phyloP scores from a whole-genome alignment of 1,139 yeast species.

The Suhomyces maxii region DNA sequence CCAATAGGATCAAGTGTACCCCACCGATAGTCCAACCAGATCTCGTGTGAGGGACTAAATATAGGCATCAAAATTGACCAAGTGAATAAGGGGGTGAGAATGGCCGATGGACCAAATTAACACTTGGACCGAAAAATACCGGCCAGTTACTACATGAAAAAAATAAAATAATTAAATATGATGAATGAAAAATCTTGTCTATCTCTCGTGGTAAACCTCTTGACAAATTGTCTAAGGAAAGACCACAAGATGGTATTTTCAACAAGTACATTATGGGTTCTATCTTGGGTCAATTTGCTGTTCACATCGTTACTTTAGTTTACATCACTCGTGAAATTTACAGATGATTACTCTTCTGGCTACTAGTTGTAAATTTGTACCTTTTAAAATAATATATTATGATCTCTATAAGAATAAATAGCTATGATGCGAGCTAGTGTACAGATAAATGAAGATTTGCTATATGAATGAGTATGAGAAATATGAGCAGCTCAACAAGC shows the following conservation, averaged over 20 bases:
- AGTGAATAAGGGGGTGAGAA: no score
- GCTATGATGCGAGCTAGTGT: neutral
- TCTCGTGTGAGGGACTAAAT: no score
- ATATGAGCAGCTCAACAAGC: neutral
- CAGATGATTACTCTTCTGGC: slow-evolving; percentile 17
- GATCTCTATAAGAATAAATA: neutral
- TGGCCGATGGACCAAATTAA: no score
- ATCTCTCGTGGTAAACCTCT: slow-evolving; percentile 93
- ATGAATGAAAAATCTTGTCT: slow-evolving; percentile 41
- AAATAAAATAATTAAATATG: no score
- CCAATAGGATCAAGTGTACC: no score
- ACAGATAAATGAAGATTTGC: neutral
- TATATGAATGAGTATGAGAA: neutral
- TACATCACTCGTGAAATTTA: slow-evolving; percentile 84
- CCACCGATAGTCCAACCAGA: no score
- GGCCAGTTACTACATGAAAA: no score
- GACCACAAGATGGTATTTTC: slow-evolving; percentile 98
- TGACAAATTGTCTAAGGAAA: slow-evolving; percentile 83
- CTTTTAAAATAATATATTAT: neutral
- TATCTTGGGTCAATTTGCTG: slow-evolving; percentile 91
- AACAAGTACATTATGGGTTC: slow-evolving; percentile 96
- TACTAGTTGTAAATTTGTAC: neutral
- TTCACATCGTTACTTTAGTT: slow-evolving; percentile 80
- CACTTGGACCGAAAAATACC: no score
- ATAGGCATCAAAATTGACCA: no score